Base-by-base conservation (phyloP, 192 early-diverging fungal species). In the Linnemannia zychae region DNA sequence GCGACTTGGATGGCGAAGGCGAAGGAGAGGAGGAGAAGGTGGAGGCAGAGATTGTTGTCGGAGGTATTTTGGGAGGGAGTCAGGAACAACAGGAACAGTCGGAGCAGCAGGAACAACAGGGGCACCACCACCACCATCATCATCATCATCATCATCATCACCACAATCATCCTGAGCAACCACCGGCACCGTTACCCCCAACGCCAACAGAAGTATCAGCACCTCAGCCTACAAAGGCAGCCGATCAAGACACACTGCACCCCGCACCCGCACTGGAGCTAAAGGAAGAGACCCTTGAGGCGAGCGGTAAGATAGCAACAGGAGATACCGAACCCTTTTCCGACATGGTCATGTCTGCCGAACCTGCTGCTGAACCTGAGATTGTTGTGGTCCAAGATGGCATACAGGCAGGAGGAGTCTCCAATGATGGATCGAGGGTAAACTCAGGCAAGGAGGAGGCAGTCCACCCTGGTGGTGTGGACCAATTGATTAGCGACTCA, bases 111-210 rank as follows among this genome's bases (percentile, higher is more conserved):
- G 4, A 75, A 15, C 63, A 47, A 3, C 52, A 71, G 40, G 20
- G 38, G 4, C 66, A 73, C 6, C 34, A 74, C 20, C 72, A 72
- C 1, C 63, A 79, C 0, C 71, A 73, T 22, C 48, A 75, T 36
- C 31, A 57, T 49, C 66, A 83, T 12, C 67, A 80, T 13, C 79
- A 71, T 36, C 53, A 75, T 34, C 66, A 57, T 9, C 40, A 3
- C 40, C 40, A n/a, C n/a, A n/a, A n/a, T n/a, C n/a, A n/a, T n/a
- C n/a, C n/a, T n/a, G n/a, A n/a, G n/a, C n/a, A n/a, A n/a, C n/a
- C n/a, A n/a, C n/a, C n/a, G 36, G n/a, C n/a, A 15, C 20, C 34
- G 36, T 33, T 1, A 36, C 9, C 28, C 37, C 33, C 63, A 68
- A 4, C 44, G n/a, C n/a, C n/a, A 57, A 24, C 4, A 11, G n/a